Evolutionary conservation across 176 grass and related monocot genomes (phyloP).

Genomic region (Lolium rigidum): DNA sequence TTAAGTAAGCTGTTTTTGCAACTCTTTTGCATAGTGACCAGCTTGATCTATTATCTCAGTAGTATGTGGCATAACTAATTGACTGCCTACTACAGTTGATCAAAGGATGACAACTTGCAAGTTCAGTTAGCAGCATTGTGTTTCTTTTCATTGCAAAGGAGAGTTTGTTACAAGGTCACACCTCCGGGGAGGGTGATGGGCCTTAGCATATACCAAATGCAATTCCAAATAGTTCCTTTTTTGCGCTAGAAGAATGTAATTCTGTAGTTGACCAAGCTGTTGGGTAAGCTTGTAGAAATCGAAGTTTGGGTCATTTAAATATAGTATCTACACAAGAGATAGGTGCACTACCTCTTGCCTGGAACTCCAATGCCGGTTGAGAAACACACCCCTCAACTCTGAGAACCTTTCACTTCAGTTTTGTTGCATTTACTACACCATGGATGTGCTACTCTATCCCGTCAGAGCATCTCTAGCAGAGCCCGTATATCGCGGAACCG

Average conservation of each 20-base stretch:
- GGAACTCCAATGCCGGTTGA: neutral
- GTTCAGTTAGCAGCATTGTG: neutral
- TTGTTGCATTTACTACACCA: neutral
- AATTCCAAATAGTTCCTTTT: neutral
- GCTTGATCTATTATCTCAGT: constrained; percentile 10
- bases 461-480: too few species aligned
- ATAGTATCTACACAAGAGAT: neutral
- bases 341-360: neutral
- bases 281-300: constrained; percentile 16
- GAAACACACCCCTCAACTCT: neutral
- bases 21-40: neutral
- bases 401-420: neutral
- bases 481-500: too few species aligned
- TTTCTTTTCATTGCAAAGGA: too few species aligned
- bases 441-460: neutral
- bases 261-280: neutral
- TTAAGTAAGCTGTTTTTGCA: constrained; percentile 12
- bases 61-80: constrained; percentile 1
- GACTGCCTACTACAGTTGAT: constrained; percentile 8
- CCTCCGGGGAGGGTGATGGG: neutral
- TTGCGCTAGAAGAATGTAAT: neutral
- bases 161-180: too few species aligned
- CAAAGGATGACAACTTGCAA: neutral
- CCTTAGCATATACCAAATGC: neutral
- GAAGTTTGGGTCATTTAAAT: neutral